phyloP scores from a whole-genome alignment of 306 rosid species.

The Astragalus glycyphyllos region DNA sequence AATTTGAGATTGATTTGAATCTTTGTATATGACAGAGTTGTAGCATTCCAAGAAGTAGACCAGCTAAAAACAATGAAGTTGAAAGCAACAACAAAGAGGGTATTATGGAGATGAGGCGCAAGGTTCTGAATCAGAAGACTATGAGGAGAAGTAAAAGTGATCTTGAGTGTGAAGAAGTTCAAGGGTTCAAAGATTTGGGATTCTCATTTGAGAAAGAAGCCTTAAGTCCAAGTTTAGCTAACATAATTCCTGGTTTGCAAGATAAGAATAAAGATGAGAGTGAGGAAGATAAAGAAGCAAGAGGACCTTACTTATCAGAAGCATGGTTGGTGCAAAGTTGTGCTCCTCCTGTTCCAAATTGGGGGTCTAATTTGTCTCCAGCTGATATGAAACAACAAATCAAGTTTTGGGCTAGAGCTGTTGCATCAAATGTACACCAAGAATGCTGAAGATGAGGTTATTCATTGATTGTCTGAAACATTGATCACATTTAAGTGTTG shows the following conservation, averaged over 20 bases:
- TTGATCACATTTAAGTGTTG: conserved; percentile 1
- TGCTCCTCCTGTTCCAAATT: conserved; percentile 68
- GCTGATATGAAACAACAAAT: conserved; percentile 76
- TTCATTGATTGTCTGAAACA: conserved; percentile 6
- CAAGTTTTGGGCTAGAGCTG: conserved; percentile 93
- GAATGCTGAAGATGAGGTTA: conserved; percentile 47
- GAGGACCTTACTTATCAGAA: conserved; percentile 90
- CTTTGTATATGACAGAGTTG: conserved; percentile 48
- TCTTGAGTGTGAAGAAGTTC: conserved; percentile 82
- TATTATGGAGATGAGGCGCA: conserved; percentile 53
- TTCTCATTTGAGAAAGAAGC: conserved; percentile 80
- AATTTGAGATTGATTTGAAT: conserved; percentile 29
- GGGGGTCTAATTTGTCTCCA: conserved; percentile 56
- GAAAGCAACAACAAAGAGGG: conserved; percentile 53
- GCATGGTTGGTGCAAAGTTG: conserved; percentile 76
- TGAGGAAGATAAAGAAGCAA: conserved; percentile 51
- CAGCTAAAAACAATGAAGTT: conserved; percentile 42
- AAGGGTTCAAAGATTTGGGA: conserved; percentile 93
- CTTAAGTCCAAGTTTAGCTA: conserved; percentile 63
- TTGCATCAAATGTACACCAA: conserved; percentile 74
- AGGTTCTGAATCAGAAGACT: conserved; percentile 49
- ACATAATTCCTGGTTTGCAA: conserved; percentile 85
- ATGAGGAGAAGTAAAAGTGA: conserved; percentile 74
- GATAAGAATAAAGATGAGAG: conserved; percentile 59
- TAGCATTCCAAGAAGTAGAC: conserved; percentile 57